Base-by-base conservation (phyloP, 345 rosid species). In the Eucalyptus regnans region DNA sequence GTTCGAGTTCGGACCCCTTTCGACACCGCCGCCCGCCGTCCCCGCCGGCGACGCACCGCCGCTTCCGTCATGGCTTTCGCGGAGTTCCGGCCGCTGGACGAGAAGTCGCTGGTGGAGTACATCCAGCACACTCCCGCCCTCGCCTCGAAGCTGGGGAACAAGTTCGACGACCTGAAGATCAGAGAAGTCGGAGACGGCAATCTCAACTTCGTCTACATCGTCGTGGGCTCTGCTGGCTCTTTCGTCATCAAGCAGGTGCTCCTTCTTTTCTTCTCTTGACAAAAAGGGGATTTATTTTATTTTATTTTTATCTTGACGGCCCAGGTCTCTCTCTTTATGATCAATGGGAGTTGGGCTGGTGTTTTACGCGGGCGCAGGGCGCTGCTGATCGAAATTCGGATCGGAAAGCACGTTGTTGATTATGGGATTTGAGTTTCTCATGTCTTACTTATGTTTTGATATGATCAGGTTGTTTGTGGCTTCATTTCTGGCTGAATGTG, bases 151-250 rank as follows among this genome's bases (percentile, higher is more conserved):
- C 86, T 97, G 43, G 96, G 95, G 11, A 90, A 92, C 90, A 92
- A 90, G 76, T 93, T 85, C 90, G 97, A 95, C 23, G 95, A 93
- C 89, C 91, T 97, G 93, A 88, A 92, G 85, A 94, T 96, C 87
- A 94, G 93, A 89, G 99, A 98, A 94, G 99, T 98, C 46, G 99
- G 99, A 86, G 99, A 98, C 91, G 99, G 99, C 86, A 98, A 98
- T 86, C 96, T 98, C 89, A 98, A 97, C 88, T 98, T 94, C 91
- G 99, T 97, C 88, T 96, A 91, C 95, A 95, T 98, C 90, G 95
- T 98, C 46, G 86, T 88, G 48, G 93, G 93, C 88, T 84, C 96
- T 46, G 86, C 94, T 87, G 99, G 96, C 18, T 98, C 99, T 41
- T 89, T 98, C 60, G 97, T 98, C 90, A 90, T 95, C 95, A 96